Conservation (phyloP, 176 grass and related monocot genomes). For the Oropetium thomaeum region DNA sequence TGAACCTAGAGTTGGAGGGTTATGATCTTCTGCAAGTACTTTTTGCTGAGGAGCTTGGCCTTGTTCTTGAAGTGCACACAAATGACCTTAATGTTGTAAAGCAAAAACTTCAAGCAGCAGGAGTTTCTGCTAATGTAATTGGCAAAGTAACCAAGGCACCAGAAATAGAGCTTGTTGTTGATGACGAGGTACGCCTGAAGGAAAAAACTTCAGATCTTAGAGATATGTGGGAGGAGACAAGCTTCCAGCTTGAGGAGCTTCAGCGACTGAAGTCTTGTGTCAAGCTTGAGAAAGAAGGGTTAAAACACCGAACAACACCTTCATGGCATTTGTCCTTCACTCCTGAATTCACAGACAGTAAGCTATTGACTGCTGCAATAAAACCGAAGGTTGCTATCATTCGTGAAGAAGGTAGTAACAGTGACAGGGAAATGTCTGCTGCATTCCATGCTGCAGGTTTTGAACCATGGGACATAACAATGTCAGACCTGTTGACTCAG, state of each 20-base stretch:
- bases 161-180: constrained; percentile 57
- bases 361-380: constrained; percentile 46
- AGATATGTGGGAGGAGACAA: constrained; percentile 90
- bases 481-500: constrained; percentile 59
- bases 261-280: constrained; percentile 84
- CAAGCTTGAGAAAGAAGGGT: constrained; percentile 76
- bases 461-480: constrained; percentile 87
- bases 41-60: constrained; percentile 86
- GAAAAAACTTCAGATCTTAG: constrained; percentile 74
- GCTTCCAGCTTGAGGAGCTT: constrained; percentile 81
- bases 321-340: constrained; percentile 74
- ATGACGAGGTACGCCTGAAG: constrained; percentile 52
- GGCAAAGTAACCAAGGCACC: constrained; percentile 64
- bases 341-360: constrained; percentile 56
- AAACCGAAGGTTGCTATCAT: constrained; percentile 93
- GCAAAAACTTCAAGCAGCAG: constrained; percentile 60
- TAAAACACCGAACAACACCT: constrained; percentile 56
- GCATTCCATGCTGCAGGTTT: constrained; percentile 83
- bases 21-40: constrained; percentile 54
- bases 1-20: constrained; percentile 58
- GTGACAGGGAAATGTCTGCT: constrained; percentile 89
- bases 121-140: constrained; percentile 57
- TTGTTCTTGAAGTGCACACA: constrained; percentile 61
- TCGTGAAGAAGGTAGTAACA: constrained; percentile 96
- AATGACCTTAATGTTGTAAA: constrained; percentile 45